Base-by-base conservation (phyloP, 2,329 filamentous ascomycete species). In the Alternaria sp. region DNA sequence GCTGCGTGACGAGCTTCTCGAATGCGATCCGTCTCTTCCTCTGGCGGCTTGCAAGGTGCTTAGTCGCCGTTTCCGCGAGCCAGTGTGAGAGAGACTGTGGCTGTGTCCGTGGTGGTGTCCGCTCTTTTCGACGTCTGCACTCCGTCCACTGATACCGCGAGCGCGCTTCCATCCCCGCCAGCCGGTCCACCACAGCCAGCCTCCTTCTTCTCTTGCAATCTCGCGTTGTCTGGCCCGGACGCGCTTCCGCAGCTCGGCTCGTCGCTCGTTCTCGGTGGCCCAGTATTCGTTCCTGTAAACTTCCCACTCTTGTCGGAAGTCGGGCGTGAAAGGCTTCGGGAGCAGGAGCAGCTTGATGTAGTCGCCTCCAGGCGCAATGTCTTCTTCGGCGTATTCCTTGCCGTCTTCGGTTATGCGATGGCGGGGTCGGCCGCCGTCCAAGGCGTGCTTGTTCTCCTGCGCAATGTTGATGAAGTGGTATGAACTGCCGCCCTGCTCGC, bases 241-340 rank as follows among this genome's bases (percentile, higher is more conserved):
- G 75, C 92, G 92, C 46, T 86, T 82, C 21, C 93, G 87, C 23
- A 97, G 83, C 61, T 92, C 82, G 3, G 90, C 87, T 12, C 96
- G 89, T 3, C 95, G 90, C 79, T 97, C 93, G 76, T 99, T 99
- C 79, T 99, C 96, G 65, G 90, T 90, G 72, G 97, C 95, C 96
- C 96, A 99, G 81, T 97, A 99, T 64, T 97, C 94, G 33, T 91
- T 90, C 57, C 96, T 88, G 80, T 96, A 99, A 15, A 95, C 86
- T 76, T 99, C 96, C 96, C 96, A 99, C 69, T 97, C 97, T 79
- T 98, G 94, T 20, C 96, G 88, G 75, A 99, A 99, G 50, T 93
- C 93, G 0, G 96, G 91, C 6, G 93, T 96, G 76, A 99, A 99
- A 0, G 94, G 94, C 78, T 99, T 99, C 1, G 96, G 93, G 11